These are phyloP conservation scores for Aegilops sharonensis DNA, from an alignment of 176 grass and related monocot genomes.

Conservation along the genomic window DNA sequence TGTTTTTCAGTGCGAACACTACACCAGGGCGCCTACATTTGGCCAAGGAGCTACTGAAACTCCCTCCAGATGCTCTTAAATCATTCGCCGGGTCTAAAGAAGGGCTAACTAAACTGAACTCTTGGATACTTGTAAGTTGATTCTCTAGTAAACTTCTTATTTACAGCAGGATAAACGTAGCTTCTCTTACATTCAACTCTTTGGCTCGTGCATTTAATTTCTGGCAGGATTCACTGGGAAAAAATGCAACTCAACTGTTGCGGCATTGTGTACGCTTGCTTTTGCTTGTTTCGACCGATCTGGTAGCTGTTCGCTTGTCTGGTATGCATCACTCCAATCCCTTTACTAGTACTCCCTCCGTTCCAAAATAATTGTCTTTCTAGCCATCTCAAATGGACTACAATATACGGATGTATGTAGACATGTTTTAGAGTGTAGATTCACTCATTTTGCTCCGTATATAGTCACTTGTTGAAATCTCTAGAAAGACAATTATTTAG, in stretches of 20 bases:
- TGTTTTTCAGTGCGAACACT: slow-evolving; percentile 92
- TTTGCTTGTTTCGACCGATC: slow-evolving; percentile 83
- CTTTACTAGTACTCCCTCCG: no score
- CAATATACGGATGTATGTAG: no score
- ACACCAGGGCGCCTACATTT: slow-evolving; percentile 89
- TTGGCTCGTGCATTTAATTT: slow-evolving; percentile 35
- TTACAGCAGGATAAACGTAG: slow-evolving; percentile 6
- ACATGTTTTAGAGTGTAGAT: no score
- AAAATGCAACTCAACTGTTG: slow-evolving; percentile 95
- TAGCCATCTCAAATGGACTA: no score
- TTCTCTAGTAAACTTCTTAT: slow-evolving; percentile 19
- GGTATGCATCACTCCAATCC: slow-evolving; percentile 43
- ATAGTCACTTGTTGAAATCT: no score
- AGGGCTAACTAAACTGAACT: slow-evolving; percentile 76
- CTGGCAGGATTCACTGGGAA: slow-evolving; percentile 89
- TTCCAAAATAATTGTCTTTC: no score
- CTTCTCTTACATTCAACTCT: slow-evolving; percentile 17
- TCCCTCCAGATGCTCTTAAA: slow-evolving; percentile 70
- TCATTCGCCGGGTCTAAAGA: slow-evolving; percentile 94
- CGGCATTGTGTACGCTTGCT: slow-evolving; percentile 93
- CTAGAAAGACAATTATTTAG: no score
- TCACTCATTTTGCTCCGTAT: no score
- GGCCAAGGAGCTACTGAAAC: slow-evolving; percentile 77
- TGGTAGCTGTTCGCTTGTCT: slow-evolving; percentile 87
- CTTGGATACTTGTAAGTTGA: slow-evolving; percentile 94